Evolutionary conservation across 1,284 basidiomycete species (phyloP), one percentile per base, ranked within the genome.

Genomic region (Gastroboletus turbinatus): DNA sequence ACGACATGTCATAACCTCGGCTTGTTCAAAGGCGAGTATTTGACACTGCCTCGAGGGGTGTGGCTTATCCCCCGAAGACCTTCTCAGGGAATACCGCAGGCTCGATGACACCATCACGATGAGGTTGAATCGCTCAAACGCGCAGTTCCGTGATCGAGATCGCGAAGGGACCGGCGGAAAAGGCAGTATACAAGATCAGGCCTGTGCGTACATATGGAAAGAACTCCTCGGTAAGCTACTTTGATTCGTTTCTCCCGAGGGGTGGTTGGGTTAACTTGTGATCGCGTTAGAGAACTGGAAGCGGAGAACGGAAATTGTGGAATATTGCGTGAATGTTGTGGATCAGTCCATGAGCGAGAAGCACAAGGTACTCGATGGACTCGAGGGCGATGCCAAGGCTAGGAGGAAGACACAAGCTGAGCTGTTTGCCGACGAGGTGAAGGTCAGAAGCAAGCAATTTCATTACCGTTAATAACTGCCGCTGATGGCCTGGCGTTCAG

Each of bases 41-140:
- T 30, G 38, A 40, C 43, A 42, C 54, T 57, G 52, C 46, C 53
- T 56, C 40, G 36, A 44, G 52, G 38, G 50, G 30, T 32, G 48
- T 56, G 56, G 50, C 60, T 61, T 53, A 63, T 36, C 50, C 59
- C 43, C 46, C 55, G 36, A 68, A 96, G 93, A 93, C 61, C 83
- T 94, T 64, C 81, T 95, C 72, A 85, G 80, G 67, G 90, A 95
- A 71, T 94, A 95, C 70, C 82, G 93, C 63, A 87, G 82, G 63
- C 77, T 95, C 8, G 93, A 96, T 72, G 93, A 96, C 69, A 76
- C 82, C 16, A 88, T 96, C 61, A 86, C 83, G 46, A 92, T 92
- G 81, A 80, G 93, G 25, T 73, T 94, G 52, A 95, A 95, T 69
- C 84, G 93, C 50, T 89, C 91, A 14, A 84, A 81, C 58, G 93